Evolutionary conservation across 768 basidiomycete genomes (phyloP), one percentile per base, ranked within the genome.

Genomic region (Glaciozyma antarctica): DNA sequence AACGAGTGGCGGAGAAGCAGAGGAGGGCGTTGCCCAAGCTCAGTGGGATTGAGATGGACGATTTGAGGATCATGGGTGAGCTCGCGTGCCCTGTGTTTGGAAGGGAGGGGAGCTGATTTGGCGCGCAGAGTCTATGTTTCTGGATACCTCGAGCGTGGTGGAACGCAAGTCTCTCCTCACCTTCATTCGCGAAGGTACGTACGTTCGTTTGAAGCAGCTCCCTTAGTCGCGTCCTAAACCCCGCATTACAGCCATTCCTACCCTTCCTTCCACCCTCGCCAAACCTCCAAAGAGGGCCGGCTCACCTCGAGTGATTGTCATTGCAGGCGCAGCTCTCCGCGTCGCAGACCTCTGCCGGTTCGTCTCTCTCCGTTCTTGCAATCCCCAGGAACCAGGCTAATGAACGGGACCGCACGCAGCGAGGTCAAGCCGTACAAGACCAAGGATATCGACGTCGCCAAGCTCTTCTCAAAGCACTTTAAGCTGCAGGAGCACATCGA

Each of bases 401-500:
- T 30, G 51, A 56, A 45, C 30, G 32, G 17, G 41, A 41, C 17
- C 10, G 21, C 22, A 32, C 15, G 28, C 38, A 70, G 77, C 44
- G 74, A 72, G 2, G 68, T 78, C 24, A 76, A 75, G 61, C 67
- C 67, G n/a, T 64, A 75, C 63, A 66, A 62, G 61, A 66, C 65
- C 28, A 92, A 90, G 74, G 86, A 88, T 62, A 90, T 88, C 16
- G 90, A 94, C 69, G 86, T 95, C 41, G 92, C 88, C 26, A 97
- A 97, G 76, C 82, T 99, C 32, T 98, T 98, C 73, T 90, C 93
- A 38, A 92, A 87, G 64, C 93, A 98, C 75, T 85, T 94, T 78
- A 95, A 93, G 78, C 79, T 93, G 48, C 79, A 86, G 57, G 88
- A 93, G 63, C 93, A 98, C 76, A 83, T 88, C 73, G 79, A 83